Conservation (phyloP, 2,329 filamentous ascomycete species). For the Teratosphaeria gauchensis region DNA sequence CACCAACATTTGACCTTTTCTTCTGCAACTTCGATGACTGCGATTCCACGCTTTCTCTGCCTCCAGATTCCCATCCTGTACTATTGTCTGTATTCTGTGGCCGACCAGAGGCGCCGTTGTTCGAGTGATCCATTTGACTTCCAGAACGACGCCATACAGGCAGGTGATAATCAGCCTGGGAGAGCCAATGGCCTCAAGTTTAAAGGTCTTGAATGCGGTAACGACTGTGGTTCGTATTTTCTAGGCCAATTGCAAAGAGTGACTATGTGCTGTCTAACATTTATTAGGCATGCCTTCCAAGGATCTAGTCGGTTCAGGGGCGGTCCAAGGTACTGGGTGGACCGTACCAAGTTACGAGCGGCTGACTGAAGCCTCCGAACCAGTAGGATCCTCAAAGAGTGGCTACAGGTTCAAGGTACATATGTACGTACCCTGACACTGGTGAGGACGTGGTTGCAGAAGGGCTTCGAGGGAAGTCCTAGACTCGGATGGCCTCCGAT, state of each 20-base stretch:
- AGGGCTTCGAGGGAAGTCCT: background rate
- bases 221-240: background rate
- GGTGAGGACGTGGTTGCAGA: background rate
- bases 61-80: constrained; percentile 4
- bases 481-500: background rate
- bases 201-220: background rate
- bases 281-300: background rate
- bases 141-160: constrained; percentile 18
- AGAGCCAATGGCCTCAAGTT: background rate
- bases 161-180: background rate
- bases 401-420: too few relatives aligned
- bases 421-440: background rate
- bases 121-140: constrained; percentile 16
- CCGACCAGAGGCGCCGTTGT: constrained; percentile 10
- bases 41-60: constrained; percentile 11
- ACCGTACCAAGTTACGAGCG: background rate
- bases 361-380: background rate
- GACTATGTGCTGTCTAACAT: background rate
- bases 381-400: background rate
- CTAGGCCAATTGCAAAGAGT: background rate
- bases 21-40: constrained; percentile 13
- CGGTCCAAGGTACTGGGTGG: background rate
- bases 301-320: background rate
- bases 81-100: constrained; percentile 5
- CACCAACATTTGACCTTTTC: constrained; percentile 13